A percentile compares a stretch with the other conserved stretches of the same genome.
These are phyloP conservation scores for Gossypium davidsonii DNA, from an alignment of 441 rosid species.

Conservation along the genomic window DNA sequence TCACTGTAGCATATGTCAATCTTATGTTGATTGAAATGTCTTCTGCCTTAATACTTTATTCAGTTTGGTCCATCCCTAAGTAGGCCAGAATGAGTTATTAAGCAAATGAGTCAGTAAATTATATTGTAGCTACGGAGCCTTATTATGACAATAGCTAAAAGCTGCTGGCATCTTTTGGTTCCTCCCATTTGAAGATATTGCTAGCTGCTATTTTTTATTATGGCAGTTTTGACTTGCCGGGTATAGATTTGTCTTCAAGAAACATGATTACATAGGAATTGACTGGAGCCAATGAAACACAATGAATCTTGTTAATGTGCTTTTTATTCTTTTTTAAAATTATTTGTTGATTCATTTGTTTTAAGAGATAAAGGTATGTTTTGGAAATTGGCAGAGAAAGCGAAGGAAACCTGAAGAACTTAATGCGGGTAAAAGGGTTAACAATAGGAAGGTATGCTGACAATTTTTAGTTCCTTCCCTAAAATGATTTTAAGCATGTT, in stretches of 20 bases:
- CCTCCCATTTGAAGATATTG: background rate
- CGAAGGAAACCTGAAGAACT: conserved; percentile 81
- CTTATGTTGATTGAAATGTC: background rate
- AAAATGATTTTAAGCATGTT: background rate
- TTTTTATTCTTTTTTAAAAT: background rate
- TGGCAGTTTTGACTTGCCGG: background rate
- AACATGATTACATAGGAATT: background rate
- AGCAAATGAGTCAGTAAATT: background rate
- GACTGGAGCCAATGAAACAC: background rate
- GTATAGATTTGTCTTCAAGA: background rate
- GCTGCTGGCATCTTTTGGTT: background rate
- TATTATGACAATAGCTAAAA: background rate
- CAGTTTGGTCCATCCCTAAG: background rate
- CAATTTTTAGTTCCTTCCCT: background rate
- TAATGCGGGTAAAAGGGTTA: conserved; percentile 47
- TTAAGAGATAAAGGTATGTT: conserved; percentile 10
- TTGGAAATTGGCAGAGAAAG: conserved; percentile 59
- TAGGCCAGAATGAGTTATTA: conserved; percentile 3
- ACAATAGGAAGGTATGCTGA: conserved; percentile 57
- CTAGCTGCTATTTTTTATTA: background rate
- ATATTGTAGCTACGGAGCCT: background rate
- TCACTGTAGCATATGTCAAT: background rate
- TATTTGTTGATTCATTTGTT: background rate
- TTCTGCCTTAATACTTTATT: conserved; percentile 1
- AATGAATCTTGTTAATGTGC: background rate